Conservation (phyloP, 2,329 filamentous ascomycete species). For the Hypoxylon sp. region DNA sequence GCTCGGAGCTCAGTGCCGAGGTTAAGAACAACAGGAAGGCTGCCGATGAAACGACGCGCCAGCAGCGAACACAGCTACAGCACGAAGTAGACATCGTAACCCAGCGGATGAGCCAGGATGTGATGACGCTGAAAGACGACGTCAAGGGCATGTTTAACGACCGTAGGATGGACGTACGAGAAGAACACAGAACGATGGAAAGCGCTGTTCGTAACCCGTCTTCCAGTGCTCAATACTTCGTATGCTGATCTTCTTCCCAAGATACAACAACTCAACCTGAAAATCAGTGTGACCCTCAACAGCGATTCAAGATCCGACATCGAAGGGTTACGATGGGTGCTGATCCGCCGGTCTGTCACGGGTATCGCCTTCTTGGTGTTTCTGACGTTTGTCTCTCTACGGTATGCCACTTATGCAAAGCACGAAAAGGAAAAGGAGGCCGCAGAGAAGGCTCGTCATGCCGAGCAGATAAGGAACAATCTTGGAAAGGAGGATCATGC, state of each 20-base stretch:
- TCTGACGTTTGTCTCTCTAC: slow-evolving; percentile 64
- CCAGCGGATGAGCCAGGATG: slow-evolving; percentile 85
- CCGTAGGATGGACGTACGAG: slow-evolving; percentile 87
- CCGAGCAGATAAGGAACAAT: slow-evolving; percentile 53
- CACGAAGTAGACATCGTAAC: slow-evolving; percentile 94
- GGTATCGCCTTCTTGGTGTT: slow-evolving; percentile 73
- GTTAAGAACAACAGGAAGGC: slow-evolving; percentile 79
- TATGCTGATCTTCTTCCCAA: slow-evolving; percentile 45
- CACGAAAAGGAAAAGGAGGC: slow-evolving; percentile 59
- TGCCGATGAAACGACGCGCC: slow-evolving; percentile 81
- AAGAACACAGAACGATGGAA: slow-evolving; percentile 86
- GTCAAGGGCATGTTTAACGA: slow-evolving; percentile 97
- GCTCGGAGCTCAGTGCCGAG: slow-evolving; percentile 88
- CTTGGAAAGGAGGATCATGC: slow-evolving; percentile 57
- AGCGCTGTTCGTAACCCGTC: slow-evolving; percentile 66
- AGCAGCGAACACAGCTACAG: slow-evolving; percentile 84
- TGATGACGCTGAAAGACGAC: slow-evolving; percentile 82
- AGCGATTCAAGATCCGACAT: slow-evolving; percentile 93
- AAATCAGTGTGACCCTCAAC: slow-evolving; percentile 89
- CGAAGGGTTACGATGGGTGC: slow-evolving; percentile 88
- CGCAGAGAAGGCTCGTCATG: slow-evolving; percentile 53
- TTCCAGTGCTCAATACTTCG: neutral
- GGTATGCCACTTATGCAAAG: slow-evolving; percentile 65
- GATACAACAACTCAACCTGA: slow-evolving; percentile 95
- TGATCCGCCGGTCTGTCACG: slow-evolving; percentile 69